Conservation (phyloP, 306 rosid genomes). For the Mimosa bimucronata region DNA sequence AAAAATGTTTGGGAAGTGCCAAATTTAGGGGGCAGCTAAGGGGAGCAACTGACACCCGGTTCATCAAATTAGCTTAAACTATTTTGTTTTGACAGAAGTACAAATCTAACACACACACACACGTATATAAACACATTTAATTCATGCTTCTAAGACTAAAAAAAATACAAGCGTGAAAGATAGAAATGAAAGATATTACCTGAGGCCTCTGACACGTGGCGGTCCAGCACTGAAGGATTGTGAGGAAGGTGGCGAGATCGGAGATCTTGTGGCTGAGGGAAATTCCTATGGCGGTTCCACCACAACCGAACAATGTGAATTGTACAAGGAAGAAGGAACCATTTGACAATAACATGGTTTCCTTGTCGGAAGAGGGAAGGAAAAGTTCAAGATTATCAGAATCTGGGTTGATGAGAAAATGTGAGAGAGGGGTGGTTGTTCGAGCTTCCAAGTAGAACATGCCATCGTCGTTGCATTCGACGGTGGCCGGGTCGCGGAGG, state of each 20-base stretch:
- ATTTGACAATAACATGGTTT: conserved; percentile 33
- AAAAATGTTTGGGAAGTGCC: no score
- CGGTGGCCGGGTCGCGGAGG: conserved; percentile 38
- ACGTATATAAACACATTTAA: no score
- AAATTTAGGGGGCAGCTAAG: no score
- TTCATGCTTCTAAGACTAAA: no score
- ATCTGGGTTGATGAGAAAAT: conserved; percentile 41
- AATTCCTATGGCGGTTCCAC: conserved; percentile 41
- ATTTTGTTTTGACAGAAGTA: no score
- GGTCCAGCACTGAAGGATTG: conserved; percentile 46
- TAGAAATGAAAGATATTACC: no score
- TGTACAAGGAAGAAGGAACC: conserved; percentile 37
- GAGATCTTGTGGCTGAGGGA: conserved; percentile 50
- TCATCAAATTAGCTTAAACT: no score
- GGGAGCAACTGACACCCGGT: no score
- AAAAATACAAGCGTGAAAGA: no score
- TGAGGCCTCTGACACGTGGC: neutral
- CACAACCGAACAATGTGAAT: conserved; percentile 53
- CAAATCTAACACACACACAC: no score
- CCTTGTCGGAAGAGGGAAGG: conserved; percentile 37
- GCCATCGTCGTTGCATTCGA: conserved; percentile 48
- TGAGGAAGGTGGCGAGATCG: conserved; percentile 32
- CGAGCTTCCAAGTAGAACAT: conserved; percentile 44
- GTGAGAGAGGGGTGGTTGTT: conserved; percentile 33
- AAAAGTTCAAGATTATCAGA: conserved; percentile 31